Evolutionary conservation across 305 asterid genomes (phyloP).

Genomic region (Fraxinus sp.): DNA sequence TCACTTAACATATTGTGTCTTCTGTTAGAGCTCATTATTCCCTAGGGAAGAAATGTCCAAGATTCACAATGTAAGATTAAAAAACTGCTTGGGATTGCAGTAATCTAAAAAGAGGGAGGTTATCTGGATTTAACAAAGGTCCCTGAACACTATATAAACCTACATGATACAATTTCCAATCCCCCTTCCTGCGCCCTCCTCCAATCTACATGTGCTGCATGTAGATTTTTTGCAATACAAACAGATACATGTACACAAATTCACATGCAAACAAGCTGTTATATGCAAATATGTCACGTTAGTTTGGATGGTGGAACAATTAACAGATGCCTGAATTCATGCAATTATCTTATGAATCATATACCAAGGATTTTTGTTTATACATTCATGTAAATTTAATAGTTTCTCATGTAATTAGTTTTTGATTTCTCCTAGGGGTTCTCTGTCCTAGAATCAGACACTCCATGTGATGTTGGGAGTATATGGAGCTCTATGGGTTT

Average conservation of each 20-base stretch:
- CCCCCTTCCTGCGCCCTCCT: not conserved
- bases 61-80: not conserved
- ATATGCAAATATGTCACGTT: not conserved
- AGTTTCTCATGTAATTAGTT: not conserved
- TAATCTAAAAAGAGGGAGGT: not conserved
- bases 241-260: not conserved
- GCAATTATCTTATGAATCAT: not conserved
- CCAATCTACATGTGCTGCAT: not conserved
- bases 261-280: not conserved
- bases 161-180: not conserved
- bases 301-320: not conserved
- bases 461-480: slow-evolving; percentile 49
- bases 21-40: not conserved
- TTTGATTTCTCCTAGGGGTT: slow-evolving; percentile 48
- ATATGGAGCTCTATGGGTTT: slow-evolving; percentile 71
- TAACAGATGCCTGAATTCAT: not conserved
- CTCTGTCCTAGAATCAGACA: slow-evolving; percentile 62
- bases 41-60: not conserved
- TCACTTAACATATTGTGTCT: not conserved
- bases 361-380: not conserved
- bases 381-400: not conserved
- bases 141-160: not conserved
- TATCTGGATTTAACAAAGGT: not conserved
- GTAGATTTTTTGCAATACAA: not conserved
- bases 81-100: not conserved